Percentiles rank a stretch among this genome's conserved stretches.
These are phyloP conservation scores for Dothidotthia symphoricarpi DNA, from an alignment of 2,329 filamentous ascomycete species.

Conservation along the genomic window DNA sequence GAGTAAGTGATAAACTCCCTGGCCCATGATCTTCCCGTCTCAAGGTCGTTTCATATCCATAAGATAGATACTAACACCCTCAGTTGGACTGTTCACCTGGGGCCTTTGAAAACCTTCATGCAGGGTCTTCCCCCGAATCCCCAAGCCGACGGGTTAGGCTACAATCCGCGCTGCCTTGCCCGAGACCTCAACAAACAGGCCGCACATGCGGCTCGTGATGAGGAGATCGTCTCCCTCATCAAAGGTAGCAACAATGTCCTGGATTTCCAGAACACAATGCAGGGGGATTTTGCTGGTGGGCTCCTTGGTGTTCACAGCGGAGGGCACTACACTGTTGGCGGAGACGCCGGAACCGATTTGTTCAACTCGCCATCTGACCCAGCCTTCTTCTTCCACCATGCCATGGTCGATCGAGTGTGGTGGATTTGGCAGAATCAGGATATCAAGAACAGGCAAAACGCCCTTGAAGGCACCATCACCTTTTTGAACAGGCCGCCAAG, in stretches of 20 bases:
- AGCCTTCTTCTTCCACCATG: constrained; percentile 48
- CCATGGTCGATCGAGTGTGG: constrained; percentile 47
- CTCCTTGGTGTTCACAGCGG: constrained; percentile 48
- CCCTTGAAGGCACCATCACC: constrained; percentile 38
- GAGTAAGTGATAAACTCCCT: constrained; percentile 27
- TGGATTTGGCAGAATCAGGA: constrained; percentile 50
- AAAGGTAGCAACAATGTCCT: constrained; percentile 8
- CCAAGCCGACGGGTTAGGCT: constrained; percentile 17
- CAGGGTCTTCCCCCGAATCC: no score
- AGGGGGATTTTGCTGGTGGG: constrained; percentile 38
- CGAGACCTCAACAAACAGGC: constrained; percentile 38
- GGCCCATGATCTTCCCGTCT: no score
- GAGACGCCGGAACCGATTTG: constrained; percentile 49
- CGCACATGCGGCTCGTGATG: constrained; percentile 21
- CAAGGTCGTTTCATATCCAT: background rate
- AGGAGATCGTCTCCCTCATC: constrained; percentile 14
- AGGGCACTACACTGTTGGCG: constrained; percentile 49
- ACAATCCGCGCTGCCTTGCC: constrained; percentile 44
- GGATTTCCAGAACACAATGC: constrained; percentile 41
- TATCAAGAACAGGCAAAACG: constrained; percentile 26
- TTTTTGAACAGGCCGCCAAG: constrained; percentile 40
- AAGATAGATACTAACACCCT: no score
- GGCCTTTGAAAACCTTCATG: no score
- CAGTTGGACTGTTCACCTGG: no score
- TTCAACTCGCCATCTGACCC: constrained; percentile 15